Conservation (phyloP, 1,139 yeast genomes). For the Zygotorulaspora mrakii region DNA sequence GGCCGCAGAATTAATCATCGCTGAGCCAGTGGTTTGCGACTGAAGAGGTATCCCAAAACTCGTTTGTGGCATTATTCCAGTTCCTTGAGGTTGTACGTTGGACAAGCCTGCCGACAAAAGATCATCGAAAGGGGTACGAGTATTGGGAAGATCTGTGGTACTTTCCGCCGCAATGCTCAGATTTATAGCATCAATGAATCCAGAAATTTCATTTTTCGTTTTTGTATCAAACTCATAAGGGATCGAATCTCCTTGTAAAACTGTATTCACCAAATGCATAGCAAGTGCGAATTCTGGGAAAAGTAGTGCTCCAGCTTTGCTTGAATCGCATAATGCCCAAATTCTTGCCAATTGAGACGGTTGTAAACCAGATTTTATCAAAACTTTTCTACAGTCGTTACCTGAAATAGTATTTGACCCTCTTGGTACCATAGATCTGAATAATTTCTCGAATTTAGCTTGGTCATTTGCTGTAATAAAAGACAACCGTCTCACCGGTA, state of each 20-base stretch:
- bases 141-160: slow-evolving; percentile 26
- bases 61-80: slow-evolving; percentile 35
- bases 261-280: slow-evolving; percentile 78
- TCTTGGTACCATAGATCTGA: slow-evolving; percentile 69
- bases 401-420: slow-evolving; percentile 78
- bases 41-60: slow-evolving; percentile 25
- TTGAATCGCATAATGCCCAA: slow-evolving; percentile 88
- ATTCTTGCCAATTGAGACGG: slow-evolving; percentile 79
- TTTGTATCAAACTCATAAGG: slow-evolving; percentile 71
- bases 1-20: slow-evolving; percentile 30
- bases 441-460: slow-evolving; percentile 75
- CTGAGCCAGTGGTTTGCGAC: slow-evolving; percentile 40
- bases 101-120: slow-evolving; percentile 28
- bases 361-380: slow-evolving; percentile 73
- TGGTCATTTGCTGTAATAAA: slow-evolving; percentile 85
- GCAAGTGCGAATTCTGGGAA: slow-evolving; percentile 96
- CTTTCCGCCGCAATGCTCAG: slow-evolving; percentile 55
- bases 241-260: slow-evolving; percentile 70
- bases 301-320: slow-evolving; percentile 74
- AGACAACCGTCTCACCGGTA: slow-evolving; percentile 69
- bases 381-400: slow-evolving; percentile 70
- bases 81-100: slow-evolving; percentile 36
- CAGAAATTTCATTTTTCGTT: slow-evolving; percentile 76
- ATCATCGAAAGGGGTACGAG: slow-evolving; percentile 36
- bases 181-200: slow-evolving; percentile 84